Evolutionary conservation across 768 basidiomycete species (phyloP), one percentile per base, ranked within the genome.

Genomic region (Termitomyces sp.): DNA sequence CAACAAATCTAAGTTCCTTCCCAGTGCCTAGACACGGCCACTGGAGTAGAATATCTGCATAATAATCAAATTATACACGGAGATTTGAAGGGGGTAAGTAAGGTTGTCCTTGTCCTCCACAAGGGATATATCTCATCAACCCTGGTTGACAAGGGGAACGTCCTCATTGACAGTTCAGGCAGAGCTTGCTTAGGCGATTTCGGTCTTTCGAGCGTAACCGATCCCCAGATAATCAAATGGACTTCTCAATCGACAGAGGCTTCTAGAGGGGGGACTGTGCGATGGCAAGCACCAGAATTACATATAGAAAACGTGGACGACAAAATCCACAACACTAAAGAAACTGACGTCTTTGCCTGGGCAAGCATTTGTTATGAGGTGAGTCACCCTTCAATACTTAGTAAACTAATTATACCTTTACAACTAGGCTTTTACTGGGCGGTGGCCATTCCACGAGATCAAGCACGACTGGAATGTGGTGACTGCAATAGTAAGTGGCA

Each of bases 41-140:
- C n/a, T n/a, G n/a, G n/a, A n/a, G n/a, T n/a, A n/a, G n/a, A 65
- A 18, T 69, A 71, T 58, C 60, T 73, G 4, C 72, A 73, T 54
- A 30, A 24, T 22, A 51, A 64, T 36, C 49, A 63, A 20, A 66
- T 72, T 9, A 63, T 71, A n/a, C 72, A 73, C 44, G 71, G 72
- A 10, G 71, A 73, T 59, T 60, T 73, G 20, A 71, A 71, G 66
- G 69, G 68, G 40, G 70, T 71, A 44, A 40, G 34, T 5, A n/a
- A 20, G 9, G 18, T 37, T 30, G 4, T 30, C 7, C 33, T 36
- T 26, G 4, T 48, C 14, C 10, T 36, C 22, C 4, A 8, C 10
- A 40, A 37, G 4, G 10, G 40, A 52, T 4, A 42, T n/a, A 37
- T 18, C 14, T 36, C 16, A 32, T 30, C 9, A 53, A 36, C 3